Evolutionary conservation across 345 rosid species (phyloP), one percentile per base, ranked within the genome.

Genomic region (Noccaea caerulescens): DNA sequence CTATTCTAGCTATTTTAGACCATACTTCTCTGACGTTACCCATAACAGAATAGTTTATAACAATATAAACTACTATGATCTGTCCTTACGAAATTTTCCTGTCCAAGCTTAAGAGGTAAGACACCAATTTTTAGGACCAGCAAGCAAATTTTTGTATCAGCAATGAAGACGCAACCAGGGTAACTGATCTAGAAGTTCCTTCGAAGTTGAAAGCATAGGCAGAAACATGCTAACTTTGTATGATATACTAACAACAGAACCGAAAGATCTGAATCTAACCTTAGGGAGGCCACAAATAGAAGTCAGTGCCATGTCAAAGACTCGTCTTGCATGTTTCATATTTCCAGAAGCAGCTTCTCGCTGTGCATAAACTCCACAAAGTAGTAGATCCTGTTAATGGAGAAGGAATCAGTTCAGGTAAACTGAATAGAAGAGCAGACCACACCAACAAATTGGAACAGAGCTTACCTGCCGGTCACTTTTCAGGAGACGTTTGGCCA

Each of bases 341-440:
- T 94, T 91, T 71, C 97, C 92, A 73, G 76, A 84, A 58, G 79
- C 82, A 80, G 96, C 95, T 76, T 94, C 99, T 71, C 95, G 86
- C 63, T 39, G 93, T 68, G 98, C 98, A 82, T 94, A 94, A 62
- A 94, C 88, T 76, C 99, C 99, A 76, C 99, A 91, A 6, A 94
- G 91, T 80, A 91, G 80, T 58, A 91, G 64, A 85, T 91, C 96
- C 98, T 91, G 60, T 20, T 70, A 36, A 76, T 62, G 69, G 60
- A 74, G 12, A 46, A 56, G 36, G 59, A 57, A 56, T 38, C 30
- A 56, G 41, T 57, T 41, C 25, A 52, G 36, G 14, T 43, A n/a
- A 61, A 66, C 64, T 25, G 44, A 60, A 38, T 37, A 59, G 56
- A 59, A 52, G 62, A 43, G 39, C 51, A 43, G 14, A 50, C 51